phyloP scores from a whole-genome alignment of 768 basidiomycete species.

The Calocera viscosa region DNA sequence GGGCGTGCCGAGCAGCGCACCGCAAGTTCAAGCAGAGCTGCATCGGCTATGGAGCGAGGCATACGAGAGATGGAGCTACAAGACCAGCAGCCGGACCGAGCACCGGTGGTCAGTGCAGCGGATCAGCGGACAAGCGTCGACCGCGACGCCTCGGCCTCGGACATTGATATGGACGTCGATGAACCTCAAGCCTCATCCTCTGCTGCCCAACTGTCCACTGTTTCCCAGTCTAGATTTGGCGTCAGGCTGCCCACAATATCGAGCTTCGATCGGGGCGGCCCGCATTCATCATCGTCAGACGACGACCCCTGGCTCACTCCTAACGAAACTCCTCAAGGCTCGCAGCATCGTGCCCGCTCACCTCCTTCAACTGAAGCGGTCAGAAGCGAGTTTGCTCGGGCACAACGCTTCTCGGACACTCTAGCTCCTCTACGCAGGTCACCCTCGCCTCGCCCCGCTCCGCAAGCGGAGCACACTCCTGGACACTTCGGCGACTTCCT shows the following conservation, averaged over 20 bases:
- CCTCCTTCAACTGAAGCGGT: not conserved
- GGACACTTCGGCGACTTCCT: not conserved
- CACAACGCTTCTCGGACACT: not conserved
- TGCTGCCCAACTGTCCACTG: not conserved
- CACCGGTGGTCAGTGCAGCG: not conserved
- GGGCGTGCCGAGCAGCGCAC: slow-evolving; percentile 1
- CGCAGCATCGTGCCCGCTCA: slow-evolving; percentile 3
- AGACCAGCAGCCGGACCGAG: not conserved
- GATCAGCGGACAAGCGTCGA: not conserved
- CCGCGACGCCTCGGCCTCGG: not conserved
- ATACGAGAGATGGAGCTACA: slow-evolving; percentile 1
- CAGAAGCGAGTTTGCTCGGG: not conserved
- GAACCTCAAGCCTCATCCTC: slow-evolving; percentile 4
- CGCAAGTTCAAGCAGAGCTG: slow-evolving; percentile 1
- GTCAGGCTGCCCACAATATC: not conserved
- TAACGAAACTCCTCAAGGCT: not conserved
- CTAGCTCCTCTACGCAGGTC: not conserved
- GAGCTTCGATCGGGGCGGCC: not conserved
- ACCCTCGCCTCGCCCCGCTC: not conserved
- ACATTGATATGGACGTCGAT: not conserved
- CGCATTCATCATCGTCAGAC: not conserved
- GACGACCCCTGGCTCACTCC: slow-evolving; percentile 5
- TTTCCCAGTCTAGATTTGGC: not conserved
- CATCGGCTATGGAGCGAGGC: slow-evolving; percentile 6
- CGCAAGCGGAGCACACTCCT: not conserved